These are phyloP conservation scores for Flammula alnicola DNA, from an alignment of 1,284 basidiomycete genomes.

Conservation along the genomic window DNA sequence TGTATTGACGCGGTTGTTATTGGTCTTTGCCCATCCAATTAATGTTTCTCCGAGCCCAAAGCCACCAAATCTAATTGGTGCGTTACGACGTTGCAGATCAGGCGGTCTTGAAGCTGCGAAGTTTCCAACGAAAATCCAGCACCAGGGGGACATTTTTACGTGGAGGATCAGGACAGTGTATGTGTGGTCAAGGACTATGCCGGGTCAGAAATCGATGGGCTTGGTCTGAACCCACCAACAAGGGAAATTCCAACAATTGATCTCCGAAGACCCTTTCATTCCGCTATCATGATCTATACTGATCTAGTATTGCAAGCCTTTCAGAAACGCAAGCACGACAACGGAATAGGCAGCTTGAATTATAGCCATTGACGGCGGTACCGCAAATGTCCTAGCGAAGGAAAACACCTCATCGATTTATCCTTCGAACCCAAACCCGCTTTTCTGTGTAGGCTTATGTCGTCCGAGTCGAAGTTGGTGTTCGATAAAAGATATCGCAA, in stretches of 20 bases:
- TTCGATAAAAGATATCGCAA: neutral
- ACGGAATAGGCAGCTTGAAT: conserved; percentile 12
- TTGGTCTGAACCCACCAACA: conserved; percentile 9
- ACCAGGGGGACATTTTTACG: too few relatives aligned
- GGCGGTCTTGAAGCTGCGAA: too few relatives aligned
- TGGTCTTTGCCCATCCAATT: neutral
- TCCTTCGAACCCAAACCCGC: neutral
- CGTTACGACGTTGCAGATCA: too few relatives aligned
- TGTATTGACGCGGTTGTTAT: neutral
- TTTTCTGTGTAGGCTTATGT: neutral
- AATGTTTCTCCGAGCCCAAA: neutral
- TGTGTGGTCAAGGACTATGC: too few relatives aligned
- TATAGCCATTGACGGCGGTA: neutral
- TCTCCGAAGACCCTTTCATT: conserved; percentile 15
- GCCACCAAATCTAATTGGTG: too few relatives aligned
- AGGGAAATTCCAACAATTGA: conserved; percentile 6
- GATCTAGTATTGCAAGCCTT: neutral
- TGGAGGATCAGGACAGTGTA: too few relatives aligned
- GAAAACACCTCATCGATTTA: neutral
- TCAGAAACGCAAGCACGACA: conserved; percentile 1
- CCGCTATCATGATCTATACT: conserved; percentile 11
- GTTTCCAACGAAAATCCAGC: too few relatives aligned
- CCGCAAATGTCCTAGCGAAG: neutral
- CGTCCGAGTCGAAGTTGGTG: neutral
- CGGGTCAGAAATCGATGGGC: too few relatives aligned